Conservation (phyloP, 1,284 basidiomycete species). For the Quambalaria eucalypti region DNA sequence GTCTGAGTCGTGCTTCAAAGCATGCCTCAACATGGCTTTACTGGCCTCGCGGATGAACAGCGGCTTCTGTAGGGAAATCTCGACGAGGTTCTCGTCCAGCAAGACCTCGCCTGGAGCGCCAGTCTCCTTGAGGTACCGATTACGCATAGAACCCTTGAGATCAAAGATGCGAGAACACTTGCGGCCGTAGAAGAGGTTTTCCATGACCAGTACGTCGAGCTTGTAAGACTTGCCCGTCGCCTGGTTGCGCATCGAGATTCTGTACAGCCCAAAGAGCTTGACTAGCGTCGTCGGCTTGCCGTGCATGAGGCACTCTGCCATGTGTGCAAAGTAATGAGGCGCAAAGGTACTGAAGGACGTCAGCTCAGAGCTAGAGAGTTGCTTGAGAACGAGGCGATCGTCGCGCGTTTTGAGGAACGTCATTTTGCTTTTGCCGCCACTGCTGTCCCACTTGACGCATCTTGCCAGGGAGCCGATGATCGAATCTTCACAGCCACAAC, state of each 20-base stretch:
- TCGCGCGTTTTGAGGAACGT: slow-evolving; percentile 84
- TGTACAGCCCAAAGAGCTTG: slow-evolving; percentile 92
- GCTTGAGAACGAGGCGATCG: slow-evolving; percentile 96
- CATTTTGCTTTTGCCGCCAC: slow-evolving; percentile 90
- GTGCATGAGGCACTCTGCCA: slow-evolving; percentile 54
- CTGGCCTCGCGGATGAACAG: slow-evolving; percentile 92
- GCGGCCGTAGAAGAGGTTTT: slow-evolving; percentile 90
- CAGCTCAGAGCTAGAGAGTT: slow-evolving; percentile 80
- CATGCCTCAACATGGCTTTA: slow-evolving; percentile 80
- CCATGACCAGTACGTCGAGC: slow-evolving; percentile 92
- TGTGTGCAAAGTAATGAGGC: slow-evolving; percentile 94
- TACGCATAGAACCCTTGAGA: slow-evolving; percentile 42
- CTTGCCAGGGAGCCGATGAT: slow-evolving; percentile 87
- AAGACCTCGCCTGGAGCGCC: slow-evolving; percentile 81
- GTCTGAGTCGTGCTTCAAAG: slow-evolving; percentile 55
- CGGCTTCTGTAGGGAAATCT: slow-evolving; percentile 57
- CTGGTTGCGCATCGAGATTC: slow-evolving; percentile 80
- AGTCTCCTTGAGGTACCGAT: slow-evolving; percentile 67
- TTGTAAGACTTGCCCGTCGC: slow-evolving; percentile 69
- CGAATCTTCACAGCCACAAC: slow-evolving; percentile 84
- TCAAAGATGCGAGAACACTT: slow-evolving; percentile 61
- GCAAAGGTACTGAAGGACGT: slow-evolving; percentile 95
- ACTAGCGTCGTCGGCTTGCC: slow-evolving; percentile 86
- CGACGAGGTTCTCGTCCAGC: slow-evolving; percentile 81
- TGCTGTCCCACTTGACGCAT: slow-evolving; percentile 92